Evolutionary conservation across 1,284 basidiomycete genomes (phyloP), one percentile per base, ranked within the genome.

Genomic region (Apiotrichum sp.): DNA sequence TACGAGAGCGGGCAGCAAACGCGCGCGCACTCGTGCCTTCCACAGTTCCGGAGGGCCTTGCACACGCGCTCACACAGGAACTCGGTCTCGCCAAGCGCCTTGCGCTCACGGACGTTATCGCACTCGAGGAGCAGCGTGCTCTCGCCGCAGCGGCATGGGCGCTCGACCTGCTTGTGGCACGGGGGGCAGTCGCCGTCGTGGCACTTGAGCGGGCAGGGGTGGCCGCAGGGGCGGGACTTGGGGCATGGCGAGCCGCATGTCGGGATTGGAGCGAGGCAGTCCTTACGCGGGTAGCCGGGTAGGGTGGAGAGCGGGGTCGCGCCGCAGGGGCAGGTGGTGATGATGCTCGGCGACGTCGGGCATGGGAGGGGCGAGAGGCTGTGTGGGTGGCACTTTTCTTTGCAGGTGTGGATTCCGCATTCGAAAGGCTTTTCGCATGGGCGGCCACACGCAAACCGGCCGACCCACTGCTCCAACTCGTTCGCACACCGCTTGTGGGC

Each of bases 1-100:
- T 83, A 85, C 1, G 89, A 86, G 0, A 95, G 80, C 0, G 93
- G 92, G 67, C 93, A 96, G 69, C 92, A 96, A 38, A 86, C 59
- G 3, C 91, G 81, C 16, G 81, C 80, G 67, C 92, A 96, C 62
- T 86, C 84, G 69, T 96, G 92, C 38, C 84, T 78, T 0, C 90
- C 90, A 68, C 90, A 93, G 41, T 68, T 72, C 36, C 88, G 82
- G 9, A 90, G 77, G 0, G 85, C 86, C 32, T 78, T 77, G 70
- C 92, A 96, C 1, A 85, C 82, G 33, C 83, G 80, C 53, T 89
- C 85, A 69, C 92, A 96, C 0, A 87, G 73, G 50, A 92, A 81
- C 54, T 89, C 87, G 67, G 62, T 47, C 63, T 77, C 69, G 40
- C 71, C 42, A 57, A 72, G 67, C 62, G 63, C 75, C 63, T 60